Conservation (phyloP, 352 stramenopile genomes). For the Phytopythium litorale region DNA sequence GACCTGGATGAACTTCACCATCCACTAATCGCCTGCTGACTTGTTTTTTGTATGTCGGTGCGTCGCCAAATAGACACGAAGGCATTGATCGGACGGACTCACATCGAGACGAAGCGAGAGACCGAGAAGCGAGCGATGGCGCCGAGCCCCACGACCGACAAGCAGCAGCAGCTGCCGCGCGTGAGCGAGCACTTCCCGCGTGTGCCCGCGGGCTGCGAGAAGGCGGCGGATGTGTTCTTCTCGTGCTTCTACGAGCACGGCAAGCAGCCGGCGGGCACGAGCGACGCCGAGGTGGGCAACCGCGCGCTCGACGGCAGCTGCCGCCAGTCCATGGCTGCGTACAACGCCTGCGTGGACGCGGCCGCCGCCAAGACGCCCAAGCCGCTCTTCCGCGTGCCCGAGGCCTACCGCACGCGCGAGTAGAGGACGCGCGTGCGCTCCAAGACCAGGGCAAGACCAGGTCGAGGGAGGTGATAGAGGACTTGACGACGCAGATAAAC, state of each 20-base stretch:
- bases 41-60: constrained; percentile 46
- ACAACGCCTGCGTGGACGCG: constrained; percentile 74
- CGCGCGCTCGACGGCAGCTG: constrained; percentile 49
- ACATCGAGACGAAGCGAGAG: not conserved
- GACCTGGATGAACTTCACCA: not conserved
- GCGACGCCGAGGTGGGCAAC: constrained; percentile 62
- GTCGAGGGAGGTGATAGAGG: not conserved
- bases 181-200: constrained; percentile 78
- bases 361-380: constrained; percentile 50
- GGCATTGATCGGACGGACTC: not conserved
- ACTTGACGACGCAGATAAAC: not conserved
- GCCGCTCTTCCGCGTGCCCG: constrained; percentile 77
- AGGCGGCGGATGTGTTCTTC: constrained; percentile 69
- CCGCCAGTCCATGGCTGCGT: constrained; percentile 48
- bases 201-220: constrained; percentile 66
- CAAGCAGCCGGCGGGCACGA: constrained; percentile 56
- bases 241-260: constrained; percentile 79
- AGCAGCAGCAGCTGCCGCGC: constrained; percentile 42
- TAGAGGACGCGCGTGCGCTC: not conserved
- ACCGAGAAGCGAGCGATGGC: constrained; percentile 6
- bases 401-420: constrained; percentile 73
- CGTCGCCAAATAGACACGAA: constrained; percentile 8
- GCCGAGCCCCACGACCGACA: constrained; percentile 16
- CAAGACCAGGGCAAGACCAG: not conserved
- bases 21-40: constrained; percentile 12